Percentiles rank a stretch among this genome's conserved stretches.
These are phyloP conservation scores for Fusarium domesticum DNA, from an alignment of 2,329 filamentous ascomycete species.

Conservation along the genomic window DNA sequence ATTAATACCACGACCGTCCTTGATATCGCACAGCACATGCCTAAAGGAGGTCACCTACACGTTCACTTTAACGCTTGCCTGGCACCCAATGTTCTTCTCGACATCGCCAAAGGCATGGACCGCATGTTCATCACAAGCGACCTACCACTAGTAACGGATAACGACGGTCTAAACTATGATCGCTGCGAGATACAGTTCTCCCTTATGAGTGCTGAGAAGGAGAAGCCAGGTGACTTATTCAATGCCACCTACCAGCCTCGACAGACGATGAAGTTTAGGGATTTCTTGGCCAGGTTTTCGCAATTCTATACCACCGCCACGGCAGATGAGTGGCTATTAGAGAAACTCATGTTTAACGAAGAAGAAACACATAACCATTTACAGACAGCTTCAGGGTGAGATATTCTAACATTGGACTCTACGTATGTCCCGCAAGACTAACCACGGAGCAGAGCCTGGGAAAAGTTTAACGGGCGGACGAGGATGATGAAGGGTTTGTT, in stretches of 20 bases:
- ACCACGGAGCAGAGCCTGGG: slow-evolving; percentile 47
- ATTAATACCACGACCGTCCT: slow-evolving; percentile 58
- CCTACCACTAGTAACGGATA: slow-evolving; percentile 42
- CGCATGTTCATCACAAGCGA: slow-evolving; percentile 68
- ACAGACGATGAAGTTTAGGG: slow-evolving; percentile 42
- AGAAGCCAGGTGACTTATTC: slow-evolving; percentile 48
- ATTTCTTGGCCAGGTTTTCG: slow-evolving; percentile 40
- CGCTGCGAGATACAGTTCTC: slow-evolving; percentile 62
- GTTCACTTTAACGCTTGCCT: slow-evolving; percentile 78
- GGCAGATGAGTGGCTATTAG: slow-evolving; percentile 53
- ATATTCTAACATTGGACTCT: slow-evolving; percentile 1
- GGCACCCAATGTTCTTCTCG: slow-evolving; percentile 56
- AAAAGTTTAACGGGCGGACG: slow-evolving; percentile 65
- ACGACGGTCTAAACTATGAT: slow-evolving; percentile 44
- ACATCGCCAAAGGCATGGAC: slow-evolving; percentile 51
- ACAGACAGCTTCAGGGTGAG: slow-evolving; percentile 54
- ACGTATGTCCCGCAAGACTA: slow-evolving; percentile 3
- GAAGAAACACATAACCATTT: slow-evolving; percentile 54
- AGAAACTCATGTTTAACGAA: slow-evolving; percentile 61
- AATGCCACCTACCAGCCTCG: slow-evolving; percentile 44
- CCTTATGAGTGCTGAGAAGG: slow-evolving; percentile 40
- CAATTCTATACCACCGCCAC: slow-evolving; percentile 24
- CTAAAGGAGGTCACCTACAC: slow-evolving; percentile 71
- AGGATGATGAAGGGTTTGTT: slow-evolving; percentile 71
- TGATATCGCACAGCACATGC: slow-evolving; percentile 55